Conservation (phyloP, 169 alveolate species). For the Plasmodium gaboni region DNA sequence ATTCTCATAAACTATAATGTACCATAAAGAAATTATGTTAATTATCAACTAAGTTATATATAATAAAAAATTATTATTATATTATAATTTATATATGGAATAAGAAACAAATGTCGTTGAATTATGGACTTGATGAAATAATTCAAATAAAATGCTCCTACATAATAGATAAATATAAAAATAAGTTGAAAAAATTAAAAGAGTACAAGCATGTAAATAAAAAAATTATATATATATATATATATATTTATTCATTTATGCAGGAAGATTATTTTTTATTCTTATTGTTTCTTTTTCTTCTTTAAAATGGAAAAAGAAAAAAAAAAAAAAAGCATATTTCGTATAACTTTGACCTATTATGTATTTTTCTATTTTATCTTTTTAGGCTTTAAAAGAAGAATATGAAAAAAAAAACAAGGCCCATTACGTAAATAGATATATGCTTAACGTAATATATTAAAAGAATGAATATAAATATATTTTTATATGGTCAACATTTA, state of each 20-base stretch:
- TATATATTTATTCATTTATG: too few relatives aligned
- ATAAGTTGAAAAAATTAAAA: slow-evolving; percentile 51
- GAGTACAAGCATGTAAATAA: slow-evolving; percentile 47
- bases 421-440: slow-evolving; percentile 42
- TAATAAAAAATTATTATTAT: background rate
- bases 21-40: too few relatives aligned
- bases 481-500: too few relatives aligned
- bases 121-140: slow-evolving; percentile 6
- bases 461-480: background rate
- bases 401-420: slow-evolving; percentile 54
- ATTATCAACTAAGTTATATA: background rate
- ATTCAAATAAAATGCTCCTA: slow-evolving; percentile 74
- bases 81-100: background rate
- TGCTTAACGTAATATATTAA: slow-evolving; percentile 27
- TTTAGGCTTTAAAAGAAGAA: slow-evolving; percentile 29
- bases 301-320: background rate
- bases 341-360: too few relatives aligned
- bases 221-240: background rate
- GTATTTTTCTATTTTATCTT: background rate
- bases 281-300: background rate
- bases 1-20: too few relatives aligned
- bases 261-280: too few relatives aligned
- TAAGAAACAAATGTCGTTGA: slow-evolving; percentile 26
- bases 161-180: slow-evolving; percentile 69
- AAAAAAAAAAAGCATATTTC: background rate